Percentiles rank a stretch among this genome's conserved stretches.
Evolutionary conservation across 768 basidiomycete genomes (phyloP).

Genomic region (Tylopilus subfusipes): DNA sequence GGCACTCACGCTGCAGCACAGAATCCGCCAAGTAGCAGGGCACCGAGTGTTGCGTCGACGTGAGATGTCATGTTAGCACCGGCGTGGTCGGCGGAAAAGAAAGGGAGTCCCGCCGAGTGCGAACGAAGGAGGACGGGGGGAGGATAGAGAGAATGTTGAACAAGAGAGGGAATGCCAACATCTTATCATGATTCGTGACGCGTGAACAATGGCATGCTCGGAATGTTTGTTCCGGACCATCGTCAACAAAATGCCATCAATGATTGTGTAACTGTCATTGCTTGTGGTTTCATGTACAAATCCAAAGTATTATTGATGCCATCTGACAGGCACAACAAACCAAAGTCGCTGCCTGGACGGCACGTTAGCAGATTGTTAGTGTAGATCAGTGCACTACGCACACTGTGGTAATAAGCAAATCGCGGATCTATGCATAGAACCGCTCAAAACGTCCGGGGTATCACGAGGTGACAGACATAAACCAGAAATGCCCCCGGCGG

Average conservation of each 20-base stretch:
- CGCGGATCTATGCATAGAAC: not conserved
- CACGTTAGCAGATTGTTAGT: not conserved
- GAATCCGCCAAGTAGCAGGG: slow-evolving; percentile 31
- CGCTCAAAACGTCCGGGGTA: not conserved
- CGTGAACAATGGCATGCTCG: not conserved
- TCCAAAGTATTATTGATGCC: not conserved
- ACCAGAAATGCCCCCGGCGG: not conserved
- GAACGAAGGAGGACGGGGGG: not conserved
- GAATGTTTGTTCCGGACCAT: not conserved
- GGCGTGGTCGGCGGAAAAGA: not conserved
- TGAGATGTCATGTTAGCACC: slow-evolving; percentile 6
- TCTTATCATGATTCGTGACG: not conserved
- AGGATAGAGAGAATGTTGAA: not conserved
- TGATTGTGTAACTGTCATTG: not conserved
- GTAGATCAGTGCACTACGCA: not conserved
- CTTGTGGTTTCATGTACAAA: not conserved
- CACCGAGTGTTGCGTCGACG: slow-evolving; percentile 24
- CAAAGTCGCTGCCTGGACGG: too few species aligned
- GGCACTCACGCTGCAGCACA: slow-evolving; percentile 25
- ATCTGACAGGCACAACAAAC: not conserved
- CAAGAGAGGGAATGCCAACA: not conserved
- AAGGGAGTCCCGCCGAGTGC: not conserved
- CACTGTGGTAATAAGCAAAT: not conserved
- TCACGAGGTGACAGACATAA: not conserved
- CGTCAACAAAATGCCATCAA: not conserved